These are phyloP conservation scores for Nannizziopsis barbatae DNA, from an alignment of 2,329 filamentous ascomycete species.

Conservation along the genomic window DNA sequence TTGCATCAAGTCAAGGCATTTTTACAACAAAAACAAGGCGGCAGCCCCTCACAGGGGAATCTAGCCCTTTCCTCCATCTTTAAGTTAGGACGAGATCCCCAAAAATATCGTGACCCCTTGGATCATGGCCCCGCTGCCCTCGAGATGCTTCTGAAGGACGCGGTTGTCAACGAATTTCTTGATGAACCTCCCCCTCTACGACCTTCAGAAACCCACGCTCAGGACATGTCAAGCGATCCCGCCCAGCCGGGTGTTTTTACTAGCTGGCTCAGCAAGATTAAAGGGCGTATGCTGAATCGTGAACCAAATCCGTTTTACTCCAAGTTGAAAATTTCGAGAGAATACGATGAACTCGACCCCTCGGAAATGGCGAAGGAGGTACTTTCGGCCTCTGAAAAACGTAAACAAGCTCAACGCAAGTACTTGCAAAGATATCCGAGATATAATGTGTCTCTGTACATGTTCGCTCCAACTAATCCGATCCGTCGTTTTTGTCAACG, in stretches of 20 bases:
- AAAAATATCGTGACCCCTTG: constrained; percentile 61
- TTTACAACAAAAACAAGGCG: constrained; percentile 78
- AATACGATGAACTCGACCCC: constrained; percentile 70
- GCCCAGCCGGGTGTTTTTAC: constrained; percentile 50
- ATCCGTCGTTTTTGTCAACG: constrained; percentile 75
- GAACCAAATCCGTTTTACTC: constrained; percentile 96
- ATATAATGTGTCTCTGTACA: constrained; percentile 85
- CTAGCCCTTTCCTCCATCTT: constrained; percentile 64
- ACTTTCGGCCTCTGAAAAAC: constrained; percentile 67
- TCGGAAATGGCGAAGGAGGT: constrained; percentile 83
- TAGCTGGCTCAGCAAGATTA: constrained; percentile 50
- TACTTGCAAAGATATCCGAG: constrained; percentile 76
- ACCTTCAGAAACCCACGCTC: constrained; percentile 23
- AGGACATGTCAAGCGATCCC: constrained; percentile 26
- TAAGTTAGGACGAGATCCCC: constrained; percentile 50
- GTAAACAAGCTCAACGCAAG: constrained; percentile 79
- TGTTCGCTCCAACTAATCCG: constrained; percentile 69
- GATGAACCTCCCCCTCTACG: constrained; percentile 50
- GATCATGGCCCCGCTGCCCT: constrained; percentile 86
- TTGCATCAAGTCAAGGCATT: constrained; percentile 94
- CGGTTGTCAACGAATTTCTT: constrained; percentile 86
- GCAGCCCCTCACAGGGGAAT: constrained; percentile 55
- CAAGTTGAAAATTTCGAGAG: constrained; percentile 57
- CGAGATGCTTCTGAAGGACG: constrained; percentile 94
- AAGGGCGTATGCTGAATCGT: constrained; percentile 46